Base-by-base conservation (phyloP, 345 rosid species). In the Gynandropsis gynandra region DNA sequence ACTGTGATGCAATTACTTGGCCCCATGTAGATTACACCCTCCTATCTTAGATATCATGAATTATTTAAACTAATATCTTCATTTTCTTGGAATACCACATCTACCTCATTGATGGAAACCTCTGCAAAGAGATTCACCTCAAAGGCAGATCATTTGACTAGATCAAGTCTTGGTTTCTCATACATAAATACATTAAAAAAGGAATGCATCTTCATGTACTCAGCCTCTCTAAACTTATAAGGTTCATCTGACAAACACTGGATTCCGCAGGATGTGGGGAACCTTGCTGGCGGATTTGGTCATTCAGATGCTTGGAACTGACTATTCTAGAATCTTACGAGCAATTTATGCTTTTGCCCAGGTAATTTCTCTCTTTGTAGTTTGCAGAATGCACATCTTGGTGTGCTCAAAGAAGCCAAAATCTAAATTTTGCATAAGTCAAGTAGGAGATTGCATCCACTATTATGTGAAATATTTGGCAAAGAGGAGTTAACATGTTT, bases 271-370 rank as follows among this genome's bases (percentile, higher is more conserved):
- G 81, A 57, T 90, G 65, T 90, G 98, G 98, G 98, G 96, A 53
- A 84, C 96, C 46, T 77, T 90, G 53, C 72, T 90, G 33, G 96
- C 98, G 29, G 98, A 90, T 65, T 70, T 86, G 42, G 95, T 90
- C 20, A 90, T 86, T 78, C 98, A 86, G 63, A 90, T 90, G 98
- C 87, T 90, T 3, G 98, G 95, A 58, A 86, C 98, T 45, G 98
- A 90, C 74, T 84, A 87, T 74, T 89, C 96, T 41, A 77, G 98
- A 74, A 79, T 90, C 62, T 64, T 90, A 61, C 79, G 79, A 70
- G 98, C 98, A 47, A 82, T 90, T 63, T 90, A 81, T 62, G 89
- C 92, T 9, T 76, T 90, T 76, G 95, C 98, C 7, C 94, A 84
- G 92, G 96, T 89, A 76, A 70, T 42, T 32, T 5, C 42, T 19